Conservation (phyloP, 2,329 filamentous ascomycete species). For the Elsinoe australis region DNA sequence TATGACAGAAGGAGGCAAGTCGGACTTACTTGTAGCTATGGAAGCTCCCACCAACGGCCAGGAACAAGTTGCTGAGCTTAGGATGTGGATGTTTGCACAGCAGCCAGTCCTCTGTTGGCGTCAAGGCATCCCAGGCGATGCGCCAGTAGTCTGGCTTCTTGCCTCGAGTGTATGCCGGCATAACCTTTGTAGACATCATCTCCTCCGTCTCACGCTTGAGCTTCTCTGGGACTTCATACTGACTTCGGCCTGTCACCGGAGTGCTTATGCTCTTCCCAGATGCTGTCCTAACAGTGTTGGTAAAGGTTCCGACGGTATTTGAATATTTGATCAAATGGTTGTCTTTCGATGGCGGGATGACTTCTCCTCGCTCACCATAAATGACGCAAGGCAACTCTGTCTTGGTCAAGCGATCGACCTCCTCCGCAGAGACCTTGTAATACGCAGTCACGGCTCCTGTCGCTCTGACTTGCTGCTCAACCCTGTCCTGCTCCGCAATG, state of each 20-base stretch:
- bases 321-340: slow-evolving; percentile 53
- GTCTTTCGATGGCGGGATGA: slow-evolving; percentile 42
- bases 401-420: slow-evolving; percentile 41
- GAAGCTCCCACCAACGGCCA: slow-evolving; percentile 57
- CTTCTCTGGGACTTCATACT: slow-evolving; percentile 35
- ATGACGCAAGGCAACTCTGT: slow-evolving; percentile 46
- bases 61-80: slow-evolving; percentile 45
- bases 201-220: slow-evolving; percentile 39
- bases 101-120: slow-evolving; percentile 55
- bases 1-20: neutral
- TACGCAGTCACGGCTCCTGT: slow-evolving; percentile 55
- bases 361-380: slow-evolving; percentile 40
- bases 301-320: slow-evolving; percentile 49
- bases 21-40: slow-evolving; percentile 54
- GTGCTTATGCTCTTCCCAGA: slow-evolving; percentile 48
- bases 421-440: slow-evolving; percentile 45
- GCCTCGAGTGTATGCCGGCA: slow-evolving; percentile 30
- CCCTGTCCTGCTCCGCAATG: slow-evolving; percentile 40
- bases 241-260: slow-evolving; percentile 38
- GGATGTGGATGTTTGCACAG: slow-evolving; percentile 47
- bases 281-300: slow-evolving; percentile 42
- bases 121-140: slow-evolving; percentile 54
- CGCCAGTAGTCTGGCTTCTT: slow-evolving; percentile 38
- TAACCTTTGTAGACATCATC: slow-evolving; percentile 24
- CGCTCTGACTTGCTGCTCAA: slow-evolving; percentile 48